A percentile compares a stretch with the other conserved stretches of the same genome.
Evolutionary conservation across 169 alveolate species (phyloP).

Genomic region (Cryptosporidium tyzzeri): DNA sequence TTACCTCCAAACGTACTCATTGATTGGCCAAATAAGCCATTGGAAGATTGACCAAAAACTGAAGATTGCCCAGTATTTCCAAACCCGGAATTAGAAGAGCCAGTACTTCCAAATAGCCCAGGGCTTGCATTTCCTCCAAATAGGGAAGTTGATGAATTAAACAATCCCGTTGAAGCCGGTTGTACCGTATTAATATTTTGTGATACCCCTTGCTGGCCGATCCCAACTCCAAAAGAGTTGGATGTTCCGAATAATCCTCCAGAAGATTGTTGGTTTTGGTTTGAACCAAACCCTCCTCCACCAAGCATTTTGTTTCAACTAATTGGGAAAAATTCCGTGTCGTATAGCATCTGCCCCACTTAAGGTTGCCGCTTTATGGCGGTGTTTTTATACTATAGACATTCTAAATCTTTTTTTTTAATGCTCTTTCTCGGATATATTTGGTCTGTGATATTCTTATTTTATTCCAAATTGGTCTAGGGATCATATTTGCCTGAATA

Average conservation of each 20-base stretch:
- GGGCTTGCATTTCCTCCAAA: slow-evolving; percentile 51
- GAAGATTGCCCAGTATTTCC: slow-evolving; percentile 31
- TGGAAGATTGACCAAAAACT: slow-evolving; percentile 58
- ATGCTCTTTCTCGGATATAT: slow-evolving; percentile 58
- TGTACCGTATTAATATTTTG: slow-evolving; percentile 28
- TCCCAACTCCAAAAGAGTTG: slow-evolving; percentile 49
- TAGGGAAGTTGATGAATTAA: slow-evolving; percentile 50
- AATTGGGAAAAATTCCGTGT: slow-evolving; percentile 14
- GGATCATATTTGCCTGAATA: slow-evolving; percentile 63
- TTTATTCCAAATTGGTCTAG: slow-evolving; percentile 50
- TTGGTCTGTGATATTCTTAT: slow-evolving; percentile 36
- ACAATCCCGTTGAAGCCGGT: slow-evolving; percentile 40
- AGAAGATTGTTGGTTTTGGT: slow-evolving; percentile 60
- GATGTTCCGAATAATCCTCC: slow-evolving; percentile 73
- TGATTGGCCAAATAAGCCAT: slow-evolving; percentile 66
- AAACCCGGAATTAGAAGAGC: slow-evolving; percentile 31
- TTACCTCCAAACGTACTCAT: slow-evolving; percentile 61
- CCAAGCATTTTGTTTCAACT: slow-evolving; percentile 56
- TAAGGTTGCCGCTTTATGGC: slow-evolving; percentile 48
- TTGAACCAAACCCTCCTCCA: slow-evolving; percentile 72
- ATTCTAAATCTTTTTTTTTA: slow-evolving; percentile 23
- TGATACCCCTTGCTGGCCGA: slow-evolving; percentile 65
- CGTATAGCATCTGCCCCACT: slow-evolving; percentile 73
- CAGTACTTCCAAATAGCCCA: slow-evolving; percentile 38
- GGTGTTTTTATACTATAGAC: slow-evolving; percentile 5